Percentiles rank a stretch among this genome's conserved stretches.
phyloP scores from a whole-genome alignment of 306 rosid genomes.

The Casuarina equisetifolia region DNA sequence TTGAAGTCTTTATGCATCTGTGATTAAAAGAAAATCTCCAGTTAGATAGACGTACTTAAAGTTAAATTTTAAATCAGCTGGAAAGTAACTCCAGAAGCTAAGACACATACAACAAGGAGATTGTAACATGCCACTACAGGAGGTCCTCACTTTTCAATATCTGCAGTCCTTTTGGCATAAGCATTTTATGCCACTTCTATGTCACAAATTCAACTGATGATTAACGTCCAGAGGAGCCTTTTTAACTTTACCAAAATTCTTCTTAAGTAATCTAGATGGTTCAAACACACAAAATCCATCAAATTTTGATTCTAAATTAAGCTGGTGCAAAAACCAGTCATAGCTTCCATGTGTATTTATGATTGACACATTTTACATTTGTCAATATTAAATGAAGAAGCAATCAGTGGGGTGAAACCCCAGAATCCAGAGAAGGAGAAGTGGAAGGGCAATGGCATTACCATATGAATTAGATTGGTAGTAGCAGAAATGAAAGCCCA shows the following conservation, averaged over 20 bases:
- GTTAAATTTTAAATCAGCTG: background rate
- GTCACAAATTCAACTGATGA: background rate
- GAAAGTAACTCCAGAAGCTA: background rate
- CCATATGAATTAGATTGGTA: background rate
- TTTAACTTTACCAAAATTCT: background rate
- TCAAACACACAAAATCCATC: background rate
- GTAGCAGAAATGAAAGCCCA: background rate
- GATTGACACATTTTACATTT: background rate
- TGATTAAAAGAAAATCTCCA: slow-evolving; percentile 28
- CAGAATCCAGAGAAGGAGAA: background rate
- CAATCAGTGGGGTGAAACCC: background rate
- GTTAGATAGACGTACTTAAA: slow-evolving; percentile 3
- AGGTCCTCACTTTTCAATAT: background rate
- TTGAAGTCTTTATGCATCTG: slow-evolving; percentile 75
- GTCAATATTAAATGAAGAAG: background rate
- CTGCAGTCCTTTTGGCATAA: too few species aligned
- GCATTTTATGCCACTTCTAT: background rate
- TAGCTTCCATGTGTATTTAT: background rate
- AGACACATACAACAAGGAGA: background rate
- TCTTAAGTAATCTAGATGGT: background rate
- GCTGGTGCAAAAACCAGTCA: background rate
- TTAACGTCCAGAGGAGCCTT: background rate
- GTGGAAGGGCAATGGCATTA: background rate
- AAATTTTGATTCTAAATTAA: background rate
- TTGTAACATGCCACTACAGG: background rate